Base-by-base conservation (phyloP, 1,284 basidiomycete genomes). In the Irpex sp. region DNA sequence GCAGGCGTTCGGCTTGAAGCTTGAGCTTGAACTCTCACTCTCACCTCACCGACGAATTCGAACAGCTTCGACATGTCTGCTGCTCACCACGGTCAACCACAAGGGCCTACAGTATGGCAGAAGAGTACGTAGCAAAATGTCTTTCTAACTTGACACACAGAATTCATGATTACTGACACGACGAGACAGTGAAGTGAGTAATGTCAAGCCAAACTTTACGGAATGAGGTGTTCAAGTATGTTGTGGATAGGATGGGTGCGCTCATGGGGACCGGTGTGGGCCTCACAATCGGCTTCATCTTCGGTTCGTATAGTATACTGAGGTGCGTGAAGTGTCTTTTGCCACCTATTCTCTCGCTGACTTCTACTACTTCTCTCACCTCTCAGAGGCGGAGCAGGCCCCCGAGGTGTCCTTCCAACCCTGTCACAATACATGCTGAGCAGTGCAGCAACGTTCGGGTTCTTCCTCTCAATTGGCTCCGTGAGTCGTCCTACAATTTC, bases 381-480 rank as follows among this genome's bases (percentile, higher is more conserved):
- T 3, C 26, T 2, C 70, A 96, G 94, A 72, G 84, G 86, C 68
- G 95, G 95, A 57, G 89, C 93, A 11, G 95, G 95, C 19, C 94
- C 93, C 56, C 85, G 94, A 71, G 95, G 95, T 7, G 79, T 87
- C 60, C 79, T 97, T 49, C 90, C 92, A 2, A 96, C 95, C 0
- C 85, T 97, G 50, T 95, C 93, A 15, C 93, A 95, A 71, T 97
- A 97, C 76, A 97, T 97, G 95, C 83, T 95, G 36, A 90, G 89
- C 72, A 94, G 92, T 68, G 93, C 90, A 11, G 93, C 93, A 3
- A 93, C 92, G 0, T 93, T 94, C 72, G 85, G 85, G 15, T 93
- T 93, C 78, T 94, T 94, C 84, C 84, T 94, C 47, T 81, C 93
- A 35, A 89, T 93, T 67, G 92, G 92, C 67, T 92, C 92, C 26